Percentiles rank a stretch among this genome's conserved stretches.
Evolutionary conservation across 2,329 filamentous ascomycete genomes (phyloP).

Genomic region (Lasiodiplodia sp.): DNA sequence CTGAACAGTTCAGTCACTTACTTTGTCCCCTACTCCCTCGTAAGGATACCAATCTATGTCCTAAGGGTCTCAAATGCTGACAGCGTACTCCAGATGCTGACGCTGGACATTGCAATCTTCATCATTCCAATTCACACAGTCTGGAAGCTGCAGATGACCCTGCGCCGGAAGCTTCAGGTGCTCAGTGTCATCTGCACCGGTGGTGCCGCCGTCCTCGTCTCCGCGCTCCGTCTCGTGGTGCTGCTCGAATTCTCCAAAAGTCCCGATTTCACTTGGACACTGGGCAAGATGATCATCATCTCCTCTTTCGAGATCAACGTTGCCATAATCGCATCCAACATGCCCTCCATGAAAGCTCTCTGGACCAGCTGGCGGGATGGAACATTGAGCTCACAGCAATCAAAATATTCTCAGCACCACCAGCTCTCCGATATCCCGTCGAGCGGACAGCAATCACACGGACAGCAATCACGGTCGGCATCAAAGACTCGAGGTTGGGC

Average conservation of each 20-base stretch:
- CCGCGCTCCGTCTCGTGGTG: constrained; percentile 34
- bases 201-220: constrained; percentile 38
- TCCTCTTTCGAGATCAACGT: constrained; percentile 43
- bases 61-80: neutral
- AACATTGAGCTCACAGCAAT: neutral
- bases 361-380: constrained; percentile 28
- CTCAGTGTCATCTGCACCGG: constrained; percentile 35
- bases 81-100: constrained; percentile 33
- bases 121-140: neutral
- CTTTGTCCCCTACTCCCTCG: constrained; percentile 38
- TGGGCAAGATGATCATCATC: constrained; percentile 45
- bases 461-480: constrained; percentile 26
- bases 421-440: neutral
- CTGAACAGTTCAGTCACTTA: constrained; percentile 39
- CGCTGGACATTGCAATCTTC: neutral
- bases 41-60: constrained; percentile 21
- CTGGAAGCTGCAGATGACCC: neutral
- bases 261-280: constrained; percentile 39
- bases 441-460: neutral
- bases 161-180: neutral
- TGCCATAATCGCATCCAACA: constrained; percentile 44
- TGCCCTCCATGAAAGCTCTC: constrained; percentile 43
- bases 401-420: neutral
- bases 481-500: neutral
- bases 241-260: constrained; percentile 37